phyloP scores from a whole-genome alignment of 345 rosid genomes.

The Citrus mangshanensis region DNA sequence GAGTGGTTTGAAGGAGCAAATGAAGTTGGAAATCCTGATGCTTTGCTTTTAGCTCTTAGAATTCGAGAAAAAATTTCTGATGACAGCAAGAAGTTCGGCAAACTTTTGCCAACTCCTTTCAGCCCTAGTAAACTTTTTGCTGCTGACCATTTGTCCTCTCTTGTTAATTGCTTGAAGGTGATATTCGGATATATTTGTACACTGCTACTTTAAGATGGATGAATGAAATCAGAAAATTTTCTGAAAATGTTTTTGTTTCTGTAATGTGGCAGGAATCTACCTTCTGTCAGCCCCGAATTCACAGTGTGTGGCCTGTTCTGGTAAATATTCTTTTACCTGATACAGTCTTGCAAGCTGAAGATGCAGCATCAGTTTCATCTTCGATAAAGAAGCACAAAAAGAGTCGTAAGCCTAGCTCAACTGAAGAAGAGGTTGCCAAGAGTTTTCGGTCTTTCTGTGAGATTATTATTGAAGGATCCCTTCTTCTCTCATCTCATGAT shows the following conservation, averaged over 20 bases:
- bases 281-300: conserved; percentile 96
- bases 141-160: conserved; percentile 60
- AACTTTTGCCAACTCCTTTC: conserved; percentile 79
- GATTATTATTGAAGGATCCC: conserved; percentile 66
- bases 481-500: conserved; percentile 86
- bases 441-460: conserved; percentile 56
- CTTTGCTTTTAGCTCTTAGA: conserved; percentile 82
- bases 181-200: conserved; percentile 1
- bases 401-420: conserved; percentile 61
- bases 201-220: not conserved
- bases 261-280: conserved; percentile 74
- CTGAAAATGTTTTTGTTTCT: conserved; percentile 7
- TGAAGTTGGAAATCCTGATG: conserved; percentile 85
- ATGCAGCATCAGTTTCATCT: conserved; percentile 50
- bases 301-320: conserved; percentile 78
- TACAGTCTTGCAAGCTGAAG: conserved; percentile 60
- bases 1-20: conserved; percentile 77
- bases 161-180: conserved; percentile 84
- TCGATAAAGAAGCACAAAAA: conserved; percentile 79
- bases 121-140: conserved; percentile 64
- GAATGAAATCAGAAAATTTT: not conserved
- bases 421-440: conserved; percentile 74
- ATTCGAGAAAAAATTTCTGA: conserved; percentile 53
- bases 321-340: conserved; percentile 77
- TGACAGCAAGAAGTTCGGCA: conserved; percentile 43